phyloP scores from a whole-genome alignment of 768 basidiomycete species.

The Zangia roseola region DNA sequence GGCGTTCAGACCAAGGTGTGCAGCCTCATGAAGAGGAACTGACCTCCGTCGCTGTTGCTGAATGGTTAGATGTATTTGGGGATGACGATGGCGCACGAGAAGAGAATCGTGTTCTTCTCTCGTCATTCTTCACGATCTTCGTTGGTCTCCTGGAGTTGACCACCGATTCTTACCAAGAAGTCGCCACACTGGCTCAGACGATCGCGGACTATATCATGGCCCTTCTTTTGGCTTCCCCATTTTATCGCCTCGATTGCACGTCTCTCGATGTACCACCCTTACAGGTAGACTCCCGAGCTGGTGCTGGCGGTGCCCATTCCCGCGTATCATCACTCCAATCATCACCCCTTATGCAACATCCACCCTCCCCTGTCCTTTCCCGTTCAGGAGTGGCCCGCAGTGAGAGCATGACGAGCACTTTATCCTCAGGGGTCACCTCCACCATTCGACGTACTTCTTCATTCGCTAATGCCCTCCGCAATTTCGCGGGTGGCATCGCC shows the following conservation, averaged over 20 bases:
- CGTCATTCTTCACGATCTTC: slow-evolving; percentile 94
- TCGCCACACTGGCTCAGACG: slow-evolving; percentile 86
- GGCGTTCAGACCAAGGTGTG: slow-evolving; percentile 41
- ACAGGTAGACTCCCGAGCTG: slow-evolving; percentile 37
- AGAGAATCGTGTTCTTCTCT: slow-evolving; percentile 79
- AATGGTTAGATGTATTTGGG: slow-evolving; percentile 74
- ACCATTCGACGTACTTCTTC: slow-evolving; percentile 78
- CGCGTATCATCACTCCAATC: slow-evolving; percentile 51
- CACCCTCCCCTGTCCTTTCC: slow-evolving; percentile 44
- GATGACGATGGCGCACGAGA: slow-evolving; percentile 66
- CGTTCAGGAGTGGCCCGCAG: slow-evolving; percentile 54
- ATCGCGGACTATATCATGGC: slow-evolving; percentile 92
- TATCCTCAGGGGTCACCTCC: slow-evolving; percentile 61
- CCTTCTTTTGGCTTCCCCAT: slow-evolving; percentile 85
- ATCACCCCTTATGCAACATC: slow-evolving; percentile 43
- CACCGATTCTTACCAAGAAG: slow-evolving; percentile 90
- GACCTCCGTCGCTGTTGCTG: slow-evolving; percentile 65
- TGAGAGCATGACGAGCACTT: slow-evolving; percentile 61
- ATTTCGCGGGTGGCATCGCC: slow-evolving; percentile 65
- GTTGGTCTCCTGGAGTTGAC: slow-evolving; percentile 86
- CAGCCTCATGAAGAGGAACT: slow-evolving; percentile 64
- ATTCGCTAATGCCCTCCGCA: slow-evolving; percentile 73
- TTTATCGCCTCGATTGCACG: slow-evolving; percentile 68
- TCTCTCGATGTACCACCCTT: slow-evolving; percentile 53
- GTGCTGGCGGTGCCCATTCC: slow-evolving; percentile 34